Evolutionary conservation across 1,284 basidiomycete species (phyloP).

Genomic region (Irpex sp.): DNA sequence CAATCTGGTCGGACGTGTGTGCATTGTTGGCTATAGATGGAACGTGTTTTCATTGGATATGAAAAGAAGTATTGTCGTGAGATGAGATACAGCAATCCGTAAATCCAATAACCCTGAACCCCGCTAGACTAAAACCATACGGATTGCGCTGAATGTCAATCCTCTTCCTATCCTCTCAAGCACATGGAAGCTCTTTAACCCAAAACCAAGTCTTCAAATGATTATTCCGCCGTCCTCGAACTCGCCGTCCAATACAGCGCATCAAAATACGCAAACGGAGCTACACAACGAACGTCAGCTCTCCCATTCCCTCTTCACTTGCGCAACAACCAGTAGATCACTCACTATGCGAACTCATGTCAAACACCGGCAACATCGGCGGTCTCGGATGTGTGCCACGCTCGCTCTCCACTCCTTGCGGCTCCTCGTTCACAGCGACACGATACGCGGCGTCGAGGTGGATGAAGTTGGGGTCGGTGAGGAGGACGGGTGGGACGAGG

Average conservation of each 20-base stretch:
- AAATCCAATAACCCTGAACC: too few relatives aligned
- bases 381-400: slow-evolving; percentile 10
- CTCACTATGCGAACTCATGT: slow-evolving; percentile 13
- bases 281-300: not conserved
- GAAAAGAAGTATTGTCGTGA: too few relatives aligned
- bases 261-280: not conserved
- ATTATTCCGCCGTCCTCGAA: not conserved
- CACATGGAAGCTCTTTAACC: not conserved
- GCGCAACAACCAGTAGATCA: not conserved
- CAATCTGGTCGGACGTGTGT: too few relatives aligned
- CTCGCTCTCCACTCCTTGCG: slow-evolving; percentile 2
- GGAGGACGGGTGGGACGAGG: slow-evolving; percentile 11
- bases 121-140: too few relatives aligned
- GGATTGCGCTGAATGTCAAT: too few relatives aligned
- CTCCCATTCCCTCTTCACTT: not conserved
- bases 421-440: slow-evolving; percentile 1
- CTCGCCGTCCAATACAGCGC: not conserved
- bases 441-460: slow-evolving; percentile 9
- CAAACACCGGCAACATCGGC: slow-evolving; percentile 5
- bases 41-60: too few relatives aligned
- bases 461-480: slow-evolving; percentile 12
- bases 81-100: too few relatives aligned
- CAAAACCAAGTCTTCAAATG: not conserved
- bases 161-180: too few relatives aligned
- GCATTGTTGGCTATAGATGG: too few relatives aligned